Percentiles rank a stretch among this genome's conserved stretches.
Evolutionary conservation across 2,329 filamentous ascomycete species (phyloP).

Genomic region (Colletotrichum paranaense): DNA sequence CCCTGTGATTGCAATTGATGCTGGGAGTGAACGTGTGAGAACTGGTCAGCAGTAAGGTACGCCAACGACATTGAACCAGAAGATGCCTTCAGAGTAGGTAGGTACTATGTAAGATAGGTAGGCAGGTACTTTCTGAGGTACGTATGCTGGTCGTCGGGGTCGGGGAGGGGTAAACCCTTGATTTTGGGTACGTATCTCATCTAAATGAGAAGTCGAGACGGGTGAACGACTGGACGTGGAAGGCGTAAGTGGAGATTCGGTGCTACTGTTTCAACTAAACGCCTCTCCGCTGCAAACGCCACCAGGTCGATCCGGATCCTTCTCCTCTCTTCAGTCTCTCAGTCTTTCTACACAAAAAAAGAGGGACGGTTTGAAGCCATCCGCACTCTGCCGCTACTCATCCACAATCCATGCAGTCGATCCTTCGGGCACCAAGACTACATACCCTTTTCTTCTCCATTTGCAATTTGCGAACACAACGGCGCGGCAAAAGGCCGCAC

Average conservation of each 20-base stretch:
- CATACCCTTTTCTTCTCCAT: not conserved
- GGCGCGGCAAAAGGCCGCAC: not conserved
- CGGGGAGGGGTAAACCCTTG: not conserved
- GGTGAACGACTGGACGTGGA: not conserved
- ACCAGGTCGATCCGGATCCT: slow-evolving; percentile 25
- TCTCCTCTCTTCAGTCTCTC: slow-evolving; percentile 8
- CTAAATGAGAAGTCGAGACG: slow-evolving; percentile 18
- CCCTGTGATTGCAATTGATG: not conserved
- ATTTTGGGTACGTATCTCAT: not conserved
- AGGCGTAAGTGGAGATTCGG: slow-evolving; percentile 8
- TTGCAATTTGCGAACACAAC: not conserved
- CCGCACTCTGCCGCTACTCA: slow-evolving; percentile 3
- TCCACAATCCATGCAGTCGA: slow-evolving; percentile 34
- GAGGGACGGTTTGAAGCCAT: slow-evolving; percentile 1
- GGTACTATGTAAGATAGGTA: not conserved
- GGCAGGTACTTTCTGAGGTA: not conserved
- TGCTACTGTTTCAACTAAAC: slow-evolving; percentile 36
- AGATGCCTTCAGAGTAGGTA: not conserved
- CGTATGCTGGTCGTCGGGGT: not conserved
- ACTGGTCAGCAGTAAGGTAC: no score
- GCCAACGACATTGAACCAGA: not conserved
- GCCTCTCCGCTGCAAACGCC: slow-evolving; percentile 27
- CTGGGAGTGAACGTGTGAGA: not conserved
- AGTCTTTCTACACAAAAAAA: not conserved
- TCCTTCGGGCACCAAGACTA: slow-evolving; percentile 8